Evolutionary conservation across 129 eudicot species (phyloP), one percentile per base, ranked within the genome.

Genomic region (Cynara cardunculus): DNA sequence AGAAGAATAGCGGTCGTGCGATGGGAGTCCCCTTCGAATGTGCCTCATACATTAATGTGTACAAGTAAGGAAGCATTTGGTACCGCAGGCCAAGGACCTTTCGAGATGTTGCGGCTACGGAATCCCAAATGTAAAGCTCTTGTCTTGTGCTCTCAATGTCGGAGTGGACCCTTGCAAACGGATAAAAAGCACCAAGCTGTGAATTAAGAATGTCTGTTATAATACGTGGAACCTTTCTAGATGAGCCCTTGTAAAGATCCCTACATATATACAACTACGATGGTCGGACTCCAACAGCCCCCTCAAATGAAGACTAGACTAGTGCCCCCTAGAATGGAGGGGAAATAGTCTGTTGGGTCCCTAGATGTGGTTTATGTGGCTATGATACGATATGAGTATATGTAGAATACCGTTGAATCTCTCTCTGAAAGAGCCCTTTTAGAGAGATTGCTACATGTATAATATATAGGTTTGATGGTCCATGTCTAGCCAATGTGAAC

Each of bases 161-260:
- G 0, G 97, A 74, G 79, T 94, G 98, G 78, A 92, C 97, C 73
- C 97, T 87, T 25, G 96, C 72, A 76, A 94, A 94, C 9, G 98
- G 97, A 85, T 94, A 94, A 41, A 94, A 94, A 9, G 98, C 98
- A 32, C 98, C 98, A 46, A 94, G 72, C 98, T 91, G 85, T 75
- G 49, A 53, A n/a, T 71, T 18, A 53, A 10, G 11, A 85, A 74
- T n/a, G 49, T 62, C 5, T 22, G 14, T 8, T 65, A 53, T 34
- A 82, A 39, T 9, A 70, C 1, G 25, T 11, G 9, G 10, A 6
- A 35, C 11, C 68, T 39, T 65, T 41, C 13, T 8, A 37, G 8
- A 37, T 7, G 46, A 8, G 31, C 46, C 46, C 46, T 37, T 37
- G 0, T 37, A 37, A 37, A 37, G 46, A 37, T 37, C 9, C 13